Evolutionary conservation across 192 early-diverging fungal species (phyloP).

Genomic region (Coemansia sp.): DNA sequence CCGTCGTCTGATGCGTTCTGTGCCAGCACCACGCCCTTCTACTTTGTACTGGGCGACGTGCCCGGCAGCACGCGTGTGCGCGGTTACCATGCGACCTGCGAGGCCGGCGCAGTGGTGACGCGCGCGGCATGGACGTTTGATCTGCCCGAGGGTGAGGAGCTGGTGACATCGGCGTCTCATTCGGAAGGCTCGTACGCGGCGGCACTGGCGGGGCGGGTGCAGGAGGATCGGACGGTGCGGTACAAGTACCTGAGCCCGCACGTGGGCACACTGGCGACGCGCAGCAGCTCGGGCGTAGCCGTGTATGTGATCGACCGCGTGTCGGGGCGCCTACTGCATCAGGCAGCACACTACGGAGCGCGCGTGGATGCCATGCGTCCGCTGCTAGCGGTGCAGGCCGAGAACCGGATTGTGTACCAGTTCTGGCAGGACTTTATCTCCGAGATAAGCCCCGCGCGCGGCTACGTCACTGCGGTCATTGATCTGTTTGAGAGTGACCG

Average conservation of each 20-base stretch:
- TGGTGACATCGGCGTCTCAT: conserved; percentile 40
- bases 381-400: conserved; percentile 67
- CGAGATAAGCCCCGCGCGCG: conserved; percentile 49
- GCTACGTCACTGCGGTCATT: conserved; percentile 71
- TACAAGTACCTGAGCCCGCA: conserved; percentile 99
- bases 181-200: conserved; percentile 52
- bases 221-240: conserved; percentile 91
- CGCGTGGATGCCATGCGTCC: conserved; percentile 34
- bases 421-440: conserved; percentile 77
- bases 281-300: conserved; percentile 39
- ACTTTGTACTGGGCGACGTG: conserved; percentile 58
- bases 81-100: conserved; percentile 53
- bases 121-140: conserved; percentile 49
- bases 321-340: conserved; percentile 76
- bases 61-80: conserved; percentile 46
- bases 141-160: conserved; percentile 54
- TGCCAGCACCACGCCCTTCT: conserved; percentile 52
- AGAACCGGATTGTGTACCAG: conserved; percentile 85
- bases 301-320: conserved; percentile 86
- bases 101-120: conserved; percentile 8
- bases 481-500: conserved; percentile 83
- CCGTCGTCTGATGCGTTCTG: conserved; percentile 63
- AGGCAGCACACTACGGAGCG: conserved; percentile 57
- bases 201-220: conserved; percentile 85
- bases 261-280: conserved; percentile 67